Conservation (phyloP, 345 rosid genomes). For the Brassica incana region DNA sequence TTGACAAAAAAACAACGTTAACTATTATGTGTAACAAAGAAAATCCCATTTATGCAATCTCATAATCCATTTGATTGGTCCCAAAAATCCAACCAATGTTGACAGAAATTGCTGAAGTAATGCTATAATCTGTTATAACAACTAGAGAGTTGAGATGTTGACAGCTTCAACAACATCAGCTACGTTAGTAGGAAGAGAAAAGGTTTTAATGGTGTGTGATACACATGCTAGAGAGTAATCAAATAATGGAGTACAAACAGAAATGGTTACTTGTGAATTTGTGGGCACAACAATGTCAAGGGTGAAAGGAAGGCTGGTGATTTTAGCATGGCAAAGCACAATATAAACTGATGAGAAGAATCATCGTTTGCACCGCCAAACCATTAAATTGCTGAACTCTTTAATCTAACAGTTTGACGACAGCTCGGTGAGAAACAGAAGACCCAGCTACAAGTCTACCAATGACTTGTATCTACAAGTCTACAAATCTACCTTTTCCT, state of each 20-base stretch:
- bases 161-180: neutral
- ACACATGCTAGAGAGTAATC: neutral
- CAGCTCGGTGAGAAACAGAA: no score
- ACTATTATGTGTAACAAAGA: constrained; percentile 5
- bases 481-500: neutral
- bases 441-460: no score
- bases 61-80: constrained; percentile 6
- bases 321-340: no score
- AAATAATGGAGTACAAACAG: neutral
- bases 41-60: neutral
- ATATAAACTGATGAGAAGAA: no score
- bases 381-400: no score
- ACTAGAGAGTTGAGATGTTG: neutral
- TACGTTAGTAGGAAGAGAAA: neutral
- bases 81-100: neutral
- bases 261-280: neutral
- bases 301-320: no score
- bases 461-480: no score
- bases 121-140: no score
- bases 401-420: no score
- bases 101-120: neutral
- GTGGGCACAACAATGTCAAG: neutral
- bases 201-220: neutral
- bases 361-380: no score
- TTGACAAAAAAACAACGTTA: constrained; percentile 8